Evolutionary conservation across 2,329 filamentous ascomycete genomes (phyloP), one percentile per base, ranked within the genome.

Genomic region (Curvularia sp.): DNA sequence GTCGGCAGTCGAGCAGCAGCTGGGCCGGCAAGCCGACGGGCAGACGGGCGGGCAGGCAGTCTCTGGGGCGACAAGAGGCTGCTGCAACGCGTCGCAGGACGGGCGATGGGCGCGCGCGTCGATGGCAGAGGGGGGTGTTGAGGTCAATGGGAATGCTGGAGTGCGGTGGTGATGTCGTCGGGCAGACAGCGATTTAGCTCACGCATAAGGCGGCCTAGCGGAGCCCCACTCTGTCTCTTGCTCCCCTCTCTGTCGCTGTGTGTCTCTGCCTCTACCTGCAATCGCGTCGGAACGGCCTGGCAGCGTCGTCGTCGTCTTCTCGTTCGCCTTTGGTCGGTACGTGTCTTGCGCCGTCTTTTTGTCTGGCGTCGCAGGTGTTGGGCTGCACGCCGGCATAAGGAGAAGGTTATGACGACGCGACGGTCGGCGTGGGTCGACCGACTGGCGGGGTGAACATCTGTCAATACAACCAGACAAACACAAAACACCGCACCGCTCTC

Each of bases 1-100:
- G 66, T 66, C 60, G 66, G 64, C 52, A 69, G 67, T 66, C 67
- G 69, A 66, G 63, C 63, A 62, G 69, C 66, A 66, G 58, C 58
- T 57, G 65, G 59, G 55, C 41, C 48, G 60, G 56, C 53, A 59
- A 53, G 57, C 58, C 54, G 59, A 55, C 51, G 57, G 44, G 28
- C 44, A 22, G 59, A 55, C 50, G 57, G 58, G 55, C 58, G 53
- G 59, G 55, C 53, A 58, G 58, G 58, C 55, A 38, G 46, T 41
- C 48, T 44, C 38, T 35, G 51, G 38, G 50, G 58, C 55, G 39
- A 51, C 46, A 49, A 49, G 62, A 55, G 51, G 53, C 48, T 52
- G 22, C 33, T 48, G 38, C 55, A 53, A 50, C 58, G 54, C 58
- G 53, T 56, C 49, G 55, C 57, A 43, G 60, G n/a, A 26, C 55